Conservation (phyloP, 345 rosid genomes). For the Eucalyptus curtisii region DNA sequence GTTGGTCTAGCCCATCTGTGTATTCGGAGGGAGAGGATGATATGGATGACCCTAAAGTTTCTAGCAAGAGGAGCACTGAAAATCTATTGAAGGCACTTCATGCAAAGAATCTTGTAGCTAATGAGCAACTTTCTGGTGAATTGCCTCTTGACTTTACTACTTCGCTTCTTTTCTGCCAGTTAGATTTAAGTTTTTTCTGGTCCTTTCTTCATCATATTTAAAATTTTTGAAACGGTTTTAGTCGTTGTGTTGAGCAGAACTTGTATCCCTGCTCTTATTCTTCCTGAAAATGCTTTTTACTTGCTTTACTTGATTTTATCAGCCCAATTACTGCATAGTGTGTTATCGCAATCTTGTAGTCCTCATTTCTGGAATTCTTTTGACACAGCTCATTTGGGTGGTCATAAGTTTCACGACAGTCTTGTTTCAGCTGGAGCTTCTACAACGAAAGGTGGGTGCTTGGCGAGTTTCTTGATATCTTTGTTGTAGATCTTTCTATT, state of each 20-base stretch:
- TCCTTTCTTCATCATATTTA: not conserved
- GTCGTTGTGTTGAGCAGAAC: not conserved
- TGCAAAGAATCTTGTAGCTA: constrained; percentile 19
- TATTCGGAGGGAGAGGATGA: constrained; percentile 68
- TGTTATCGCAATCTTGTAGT: not conserved
- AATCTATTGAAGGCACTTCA: constrained; percentile 35
- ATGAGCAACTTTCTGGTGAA: constrained; percentile 27
- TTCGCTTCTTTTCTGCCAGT: not conserved
- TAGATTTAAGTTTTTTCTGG: not conserved
- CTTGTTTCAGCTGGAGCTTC: constrained; percentile 16
- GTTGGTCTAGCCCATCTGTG: constrained; percentile 56
- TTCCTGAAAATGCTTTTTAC: not conserved
- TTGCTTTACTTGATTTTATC: not conserved
- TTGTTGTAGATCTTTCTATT: not conserved
- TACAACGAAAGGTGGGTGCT: constrained; percentile 31
- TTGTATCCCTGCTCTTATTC: not conserved
- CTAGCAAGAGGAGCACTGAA: constrained; percentile 33
- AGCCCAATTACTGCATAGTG: not conserved
- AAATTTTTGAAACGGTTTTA: not conserved
- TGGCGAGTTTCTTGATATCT: not conserved
- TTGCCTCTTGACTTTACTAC: not conserved
- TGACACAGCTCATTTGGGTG: constrained; percentile 22
- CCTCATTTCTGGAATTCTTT: not conserved
- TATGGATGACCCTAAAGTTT: constrained; percentile 29
- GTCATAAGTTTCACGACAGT: constrained; percentile 16